Evolutionary conservation across 106 monocot genomes (phyloP), one percentile per base, ranked within the genome.

Genomic region (Dendrobium chrysotoxum): DNA sequence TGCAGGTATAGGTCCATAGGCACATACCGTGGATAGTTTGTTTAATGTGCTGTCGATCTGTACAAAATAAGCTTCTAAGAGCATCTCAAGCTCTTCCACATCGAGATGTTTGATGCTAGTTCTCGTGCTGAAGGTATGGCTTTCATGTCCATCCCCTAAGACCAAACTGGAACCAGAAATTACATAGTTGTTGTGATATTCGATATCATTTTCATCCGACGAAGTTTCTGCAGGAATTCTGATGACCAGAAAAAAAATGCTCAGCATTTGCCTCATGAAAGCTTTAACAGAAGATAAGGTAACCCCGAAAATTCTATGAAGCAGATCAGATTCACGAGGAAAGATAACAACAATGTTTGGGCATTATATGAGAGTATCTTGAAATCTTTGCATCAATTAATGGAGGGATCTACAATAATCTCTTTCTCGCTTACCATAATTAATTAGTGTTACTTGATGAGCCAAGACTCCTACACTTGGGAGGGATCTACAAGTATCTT

Each of bases 31-130:
- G 13, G 92, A 85, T 53, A 90, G 75, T 28, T 92, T 92, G 79
- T 95, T 95, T 11, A 90, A 65, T 66, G 85, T 93, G 77, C 90
- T 84, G 47, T 93, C 92, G 41, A 90, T 88, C 83, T 93, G 90
- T 30, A 88, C 85, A 78, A 93, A 93, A 79, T 93, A 93, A 39
- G 92, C 90, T 83, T 93, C 95, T 67, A 95, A 83, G 21, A 95
- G 88, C 88, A 88, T 92, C 83, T 92, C 95, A 57, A 95, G 86
- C 80, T 90, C 95, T 40, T 90, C 80, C 15, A 92, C 74, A 54
- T 92, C 81, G 0, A 72, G 73, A 53, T 76, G 83, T 61, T 81
- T 84, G 83, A 54, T 75, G 13, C 85, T 75, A 46, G 84, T 83
- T 79, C 80, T 85, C 50, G 64, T 88, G 61, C 87, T 88, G 55